Base-by-base conservation (phyloP, 1,284 basidiomycete species). In the Ceratobasidium sp. region DNA sequence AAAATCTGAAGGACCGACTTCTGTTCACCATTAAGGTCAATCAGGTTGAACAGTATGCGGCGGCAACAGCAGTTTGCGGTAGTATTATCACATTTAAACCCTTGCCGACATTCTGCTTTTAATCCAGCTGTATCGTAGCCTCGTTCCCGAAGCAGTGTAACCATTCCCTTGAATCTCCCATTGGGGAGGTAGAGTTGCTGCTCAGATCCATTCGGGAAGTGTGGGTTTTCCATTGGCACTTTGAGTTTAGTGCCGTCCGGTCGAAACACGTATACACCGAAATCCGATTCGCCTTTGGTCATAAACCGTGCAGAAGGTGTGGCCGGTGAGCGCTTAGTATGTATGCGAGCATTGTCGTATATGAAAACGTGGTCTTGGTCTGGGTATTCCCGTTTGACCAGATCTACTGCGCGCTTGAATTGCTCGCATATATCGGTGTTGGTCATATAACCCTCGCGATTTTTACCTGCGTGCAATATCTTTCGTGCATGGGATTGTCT, bases 391-490 rank as follows among this genome's bases (percentile, higher is more conserved):
- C 70, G 79, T 78, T 85, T 82, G 69, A 86, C 84, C 66, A 86
- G 82, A 68, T 85, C 80, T 66, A 86, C 84, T 1, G 83, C 84
- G 15, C 61, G 85, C 83, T 38, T 65, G 5, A 13, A 86, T 38
- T 1, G 86, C 42, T 20, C 86, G 81, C 86, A 46, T 2, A 86
- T 46, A n/a, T 86, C 81, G 23, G 87, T 84, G 0, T 80, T 81
- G 2, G 77, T 80, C 73, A 86, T 87, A 71, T 85, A 87, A 0
- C 87, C 84, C 7, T 87, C 83, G 66, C 86, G 83, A 81, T 83
- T 86, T 78, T 87, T 87, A 5, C 87, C 85, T 82, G 87, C 87
- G 65, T 87, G 84, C 3, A 88, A 66, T 5, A 85, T 65, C 3
- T 84, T 50, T 10, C 80, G 79, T 10, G 83, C 83, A 15, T 77